A percentile compares a stretch with the other conserved stretches of the same genome.
Evolutionary conservation across 2,329 filamentous ascomycete species (phyloP).

Genomic region (Uncinocarpus reesii): DNA sequence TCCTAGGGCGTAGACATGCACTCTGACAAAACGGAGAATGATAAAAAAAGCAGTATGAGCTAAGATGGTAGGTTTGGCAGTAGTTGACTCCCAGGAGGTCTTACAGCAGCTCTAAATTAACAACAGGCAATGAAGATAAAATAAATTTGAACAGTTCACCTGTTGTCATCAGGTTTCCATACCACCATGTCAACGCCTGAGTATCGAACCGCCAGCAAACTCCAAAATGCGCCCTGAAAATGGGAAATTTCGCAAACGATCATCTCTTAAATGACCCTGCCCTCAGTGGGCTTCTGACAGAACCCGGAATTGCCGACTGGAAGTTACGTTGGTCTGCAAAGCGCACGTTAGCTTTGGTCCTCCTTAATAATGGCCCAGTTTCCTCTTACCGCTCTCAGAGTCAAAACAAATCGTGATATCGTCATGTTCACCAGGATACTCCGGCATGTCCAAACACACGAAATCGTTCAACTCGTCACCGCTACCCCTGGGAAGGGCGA

Average conservation of each 20-base stretch:
- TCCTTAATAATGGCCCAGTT: too few species aligned
- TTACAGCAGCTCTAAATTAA: background rate
- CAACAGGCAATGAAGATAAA: conserved; percentile 5
- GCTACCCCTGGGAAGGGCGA: conserved; percentile 59
- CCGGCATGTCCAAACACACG: conserved; percentile 74
- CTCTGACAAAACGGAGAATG: background rate
- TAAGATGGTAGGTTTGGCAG: background rate
- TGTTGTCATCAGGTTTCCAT: conserved; percentile 5
- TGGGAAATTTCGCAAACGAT: conserved; percentile 8
- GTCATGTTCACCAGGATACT: conserved; percentile 85
- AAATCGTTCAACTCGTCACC: conserved; percentile 54
- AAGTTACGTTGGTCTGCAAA: conserved; percentile 31
- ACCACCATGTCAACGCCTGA: background rate
- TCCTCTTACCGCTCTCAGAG: conserved; percentile 61
- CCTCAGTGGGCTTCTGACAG: conserved; percentile 31
- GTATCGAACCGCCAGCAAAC: background rate
- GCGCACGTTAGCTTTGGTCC: conserved; percentile 3
- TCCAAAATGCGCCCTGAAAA: conserved; percentile 11
- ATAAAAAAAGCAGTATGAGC: background rate
- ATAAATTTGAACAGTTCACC: background rate
- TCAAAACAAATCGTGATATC: conserved; percentile 83
- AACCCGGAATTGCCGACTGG: conserved; percentile 31
- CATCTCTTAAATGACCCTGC: conserved; percentile 35
- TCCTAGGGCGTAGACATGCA: background rate
- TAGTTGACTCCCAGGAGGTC: conserved; percentile 7